These are phyloP conservation scores for Zelonia costaricensis DNA, from an alignment of 208 protist genomes.

Conservation along the genomic window DNA sequence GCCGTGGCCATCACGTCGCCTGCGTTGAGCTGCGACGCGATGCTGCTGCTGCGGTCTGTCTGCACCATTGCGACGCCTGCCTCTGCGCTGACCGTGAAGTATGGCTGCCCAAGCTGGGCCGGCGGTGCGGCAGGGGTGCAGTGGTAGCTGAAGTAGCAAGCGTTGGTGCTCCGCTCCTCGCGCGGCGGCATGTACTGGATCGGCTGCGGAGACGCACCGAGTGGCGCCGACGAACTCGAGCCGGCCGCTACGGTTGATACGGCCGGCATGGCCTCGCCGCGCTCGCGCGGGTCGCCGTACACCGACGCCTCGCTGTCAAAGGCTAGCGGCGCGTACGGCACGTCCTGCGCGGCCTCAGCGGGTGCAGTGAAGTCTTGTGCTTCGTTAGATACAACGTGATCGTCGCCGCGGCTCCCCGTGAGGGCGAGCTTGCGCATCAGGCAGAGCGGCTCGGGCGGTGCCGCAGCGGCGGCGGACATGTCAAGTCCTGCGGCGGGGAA, in stretches of 20 bases:
- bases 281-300: no score
- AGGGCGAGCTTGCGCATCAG: neutral
- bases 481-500: neutral
- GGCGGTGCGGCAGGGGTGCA: constrained; percentile 7
- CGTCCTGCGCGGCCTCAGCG: no score
- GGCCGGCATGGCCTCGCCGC: no score
- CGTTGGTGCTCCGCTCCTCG: constrained; percentile 19
- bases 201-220: neutral
- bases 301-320: no score
- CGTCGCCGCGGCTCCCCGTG: neutral
- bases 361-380: neutral
- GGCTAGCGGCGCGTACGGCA: no score
- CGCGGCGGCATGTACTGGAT: constrained; percentile 14
- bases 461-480: neutral
- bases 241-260: no score
- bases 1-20: no score
- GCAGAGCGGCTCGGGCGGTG: neutral
- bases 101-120: constrained; percentile 15
- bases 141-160: constrained; percentile 31
- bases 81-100: constrained; percentile 9
- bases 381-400: neutral
- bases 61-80: neutral
- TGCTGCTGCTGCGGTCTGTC: no score
- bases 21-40: no score
- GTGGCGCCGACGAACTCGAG: no score